phyloP scores from a whole-genome alignment of 164 flowering plant species.

The Stephania cephalantha region DNA sequence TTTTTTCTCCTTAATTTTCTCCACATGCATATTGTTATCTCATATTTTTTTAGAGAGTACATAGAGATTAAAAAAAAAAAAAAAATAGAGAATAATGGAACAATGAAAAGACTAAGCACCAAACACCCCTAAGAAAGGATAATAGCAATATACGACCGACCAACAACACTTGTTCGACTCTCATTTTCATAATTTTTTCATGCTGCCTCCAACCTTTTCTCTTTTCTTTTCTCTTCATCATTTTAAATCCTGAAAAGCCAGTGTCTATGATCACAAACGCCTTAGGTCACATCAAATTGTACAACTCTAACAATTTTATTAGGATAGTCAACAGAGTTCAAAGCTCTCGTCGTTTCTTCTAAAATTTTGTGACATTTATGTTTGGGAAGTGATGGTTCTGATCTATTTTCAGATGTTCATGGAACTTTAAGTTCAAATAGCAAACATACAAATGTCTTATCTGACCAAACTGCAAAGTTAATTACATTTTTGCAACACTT shows the following conservation, averaged over 20 bases:
- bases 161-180: not conserved
- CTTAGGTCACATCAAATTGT: not conserved
- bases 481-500: no score
- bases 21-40: no score
- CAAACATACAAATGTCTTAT: not conserved
- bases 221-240: not conserved
- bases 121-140: not conserved
- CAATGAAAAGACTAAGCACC: not conserved
- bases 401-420: not conserved
- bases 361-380: not conserved
- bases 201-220: not conserved
- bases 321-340: not conserved
- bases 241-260: not conserved
- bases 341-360: not conserved
- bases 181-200: not conserved
- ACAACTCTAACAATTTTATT: not conserved
- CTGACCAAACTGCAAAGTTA: not conserved
- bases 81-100: not conserved
- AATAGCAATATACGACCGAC: not conserved
- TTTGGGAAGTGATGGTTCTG: not conserved
- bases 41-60: not conserved
- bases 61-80: not conserved
- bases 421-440: not conserved
- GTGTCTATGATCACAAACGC: not conserved
- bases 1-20: not conserved